Conservation (phyloP, 1,284 basidiomycete genomes). For the Heterobasidion irregulare region DNA sequence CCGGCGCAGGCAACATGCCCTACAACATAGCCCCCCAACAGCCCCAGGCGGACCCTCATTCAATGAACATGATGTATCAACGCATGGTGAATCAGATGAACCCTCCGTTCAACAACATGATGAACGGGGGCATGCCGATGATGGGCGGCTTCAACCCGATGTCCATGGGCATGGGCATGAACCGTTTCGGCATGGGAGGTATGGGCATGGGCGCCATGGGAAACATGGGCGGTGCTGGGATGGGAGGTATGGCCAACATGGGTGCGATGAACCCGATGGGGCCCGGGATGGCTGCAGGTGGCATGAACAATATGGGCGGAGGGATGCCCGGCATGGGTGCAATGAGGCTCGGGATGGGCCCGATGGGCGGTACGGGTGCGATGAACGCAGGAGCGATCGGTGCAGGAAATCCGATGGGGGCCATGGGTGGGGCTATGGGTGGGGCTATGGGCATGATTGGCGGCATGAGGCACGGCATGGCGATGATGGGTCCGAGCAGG, state of each 20-base stretch:
- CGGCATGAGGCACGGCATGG: conserved; percentile 15
- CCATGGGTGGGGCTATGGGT: conserved; percentile 28
- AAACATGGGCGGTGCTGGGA: conserved; percentile 24
- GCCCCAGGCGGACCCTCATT: conserved; percentile 28
- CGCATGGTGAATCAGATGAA: conserved; percentile 47
- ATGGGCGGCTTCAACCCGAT: conserved; percentile 33
- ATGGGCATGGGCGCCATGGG: conserved; percentile 19
- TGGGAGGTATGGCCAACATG: conserved; percentile 31
- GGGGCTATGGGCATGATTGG: conserved; percentile 18
- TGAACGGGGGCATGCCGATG: conserved; percentile 23
- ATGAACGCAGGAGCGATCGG: conserved; percentile 14
- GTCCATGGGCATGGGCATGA: conserved; percentile 18
- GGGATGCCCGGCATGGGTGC: conserved; percentile 21
- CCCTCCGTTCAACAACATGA: conserved; percentile 12
- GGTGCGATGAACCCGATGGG: conserved; percentile 22
- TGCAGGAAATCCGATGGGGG: conserved; percentile 12
- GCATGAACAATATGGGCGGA: conserved; percentile 22
- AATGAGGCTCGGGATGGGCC: conserved; percentile 19
- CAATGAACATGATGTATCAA: conserved; percentile 48
- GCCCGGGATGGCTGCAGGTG: neutral
- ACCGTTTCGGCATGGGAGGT: conserved; percentile 22
- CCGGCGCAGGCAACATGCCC: conserved; percentile 12
- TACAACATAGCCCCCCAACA: conserved; percentile 22
- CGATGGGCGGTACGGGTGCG: conserved; percentile 11
- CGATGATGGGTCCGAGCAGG: conserved; percentile 20